Percentiles rank a stretch among this genome's conserved stretches.
phyloP scores from a whole-genome alignment of 2,329 filamentous ascomycete species.

The Madurella mycetomatis region DNA sequence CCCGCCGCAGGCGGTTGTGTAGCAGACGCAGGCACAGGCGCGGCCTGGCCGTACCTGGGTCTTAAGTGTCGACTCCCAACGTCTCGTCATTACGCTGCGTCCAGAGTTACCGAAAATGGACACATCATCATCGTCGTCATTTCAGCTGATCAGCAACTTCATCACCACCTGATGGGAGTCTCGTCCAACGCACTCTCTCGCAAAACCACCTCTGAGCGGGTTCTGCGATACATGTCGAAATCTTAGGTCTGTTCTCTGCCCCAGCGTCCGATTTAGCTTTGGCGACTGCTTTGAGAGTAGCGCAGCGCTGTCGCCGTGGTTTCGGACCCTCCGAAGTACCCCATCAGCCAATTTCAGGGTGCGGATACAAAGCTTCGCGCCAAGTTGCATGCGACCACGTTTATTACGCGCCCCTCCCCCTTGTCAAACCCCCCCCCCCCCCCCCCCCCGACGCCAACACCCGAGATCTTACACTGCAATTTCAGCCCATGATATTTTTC shows the following conservation, averaged over 20 bases:
- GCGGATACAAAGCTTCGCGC: constrained; percentile 5
- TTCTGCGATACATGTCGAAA: background rate
- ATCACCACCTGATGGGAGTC: background rate
- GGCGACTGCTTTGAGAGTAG: too few species aligned
- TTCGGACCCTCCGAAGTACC: background rate
- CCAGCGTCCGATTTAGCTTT: too few species aligned
- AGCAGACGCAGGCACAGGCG: background rate
- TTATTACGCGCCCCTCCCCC: constrained; percentile 4
- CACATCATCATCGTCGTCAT: constrained; percentile 11
- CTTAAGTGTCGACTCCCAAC: too few species aligned
- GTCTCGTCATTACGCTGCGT: too few species aligned
- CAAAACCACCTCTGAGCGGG: background rate
- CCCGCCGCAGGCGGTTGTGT: constrained; percentile 12
- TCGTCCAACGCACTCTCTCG: background rate
- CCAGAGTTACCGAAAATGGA: constrained; percentile 7
- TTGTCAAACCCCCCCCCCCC: constrained; percentile 12
- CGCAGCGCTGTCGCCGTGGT: too few species aligned
- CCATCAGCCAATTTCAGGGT: constrained; percentile 6
- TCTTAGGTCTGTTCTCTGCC: background rate
- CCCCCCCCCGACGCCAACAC: constrained; percentile 9
- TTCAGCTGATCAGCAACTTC: background rate
- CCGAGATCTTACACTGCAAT: constrained; percentile 15
- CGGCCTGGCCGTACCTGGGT: background rate
- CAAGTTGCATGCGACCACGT: background rate
- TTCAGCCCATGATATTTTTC: constrained; percentile 17